Evolutionary conservation across 768 basidiomycete genomes (phyloP), one percentile per base, ranked within the genome.

Genomic region (Serpula lacrymans): DNA sequence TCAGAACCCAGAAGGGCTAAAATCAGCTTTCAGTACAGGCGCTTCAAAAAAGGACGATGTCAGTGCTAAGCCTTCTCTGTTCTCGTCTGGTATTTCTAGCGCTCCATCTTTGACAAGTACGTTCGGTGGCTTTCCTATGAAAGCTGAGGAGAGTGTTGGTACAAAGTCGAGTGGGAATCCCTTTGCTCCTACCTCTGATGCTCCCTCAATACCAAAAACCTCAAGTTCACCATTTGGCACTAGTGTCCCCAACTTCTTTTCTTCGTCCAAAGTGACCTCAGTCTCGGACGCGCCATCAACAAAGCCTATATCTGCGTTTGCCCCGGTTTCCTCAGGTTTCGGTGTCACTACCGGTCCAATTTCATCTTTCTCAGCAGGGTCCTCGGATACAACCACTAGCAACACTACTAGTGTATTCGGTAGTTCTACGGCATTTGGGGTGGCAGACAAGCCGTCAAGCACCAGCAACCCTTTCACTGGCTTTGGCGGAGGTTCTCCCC

Each of bases 21-120:
- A 66, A 43, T 53, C 65, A 17, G 37, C 53, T 2, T 64, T 65
- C 34, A 17, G 55, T 25, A 59, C 60, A 28, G 46, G 49, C 27
- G 17, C 44, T 22, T 41, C 55, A 16, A 41, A 42, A 17, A 10
- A 34, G 6, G 34, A 48, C 28, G 7, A 48, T 9, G 34, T 51
- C 3, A 41, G 24, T 26, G 29, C 31, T 11, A 42, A 51, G 29
- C 24, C 49, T 7, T 38, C 52, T 6, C 26, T 50, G 6, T 61
- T 65, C 37, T 41, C 47, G 13, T 45, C 58, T 23, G 26, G 31
- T 20, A 14, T 37, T 26, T 11, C 52, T 8, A 39, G 46, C 5
- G 48, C 50, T 23, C 42, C 45, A 29, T 21, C 46, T 21, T 38
- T 48, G 3, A 46, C 33, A 25, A 52, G 50, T 14, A 48, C 42